Conservation (phyloP, 768 basidiomycete genomes). For the Tricholomella constricta region DNA sequence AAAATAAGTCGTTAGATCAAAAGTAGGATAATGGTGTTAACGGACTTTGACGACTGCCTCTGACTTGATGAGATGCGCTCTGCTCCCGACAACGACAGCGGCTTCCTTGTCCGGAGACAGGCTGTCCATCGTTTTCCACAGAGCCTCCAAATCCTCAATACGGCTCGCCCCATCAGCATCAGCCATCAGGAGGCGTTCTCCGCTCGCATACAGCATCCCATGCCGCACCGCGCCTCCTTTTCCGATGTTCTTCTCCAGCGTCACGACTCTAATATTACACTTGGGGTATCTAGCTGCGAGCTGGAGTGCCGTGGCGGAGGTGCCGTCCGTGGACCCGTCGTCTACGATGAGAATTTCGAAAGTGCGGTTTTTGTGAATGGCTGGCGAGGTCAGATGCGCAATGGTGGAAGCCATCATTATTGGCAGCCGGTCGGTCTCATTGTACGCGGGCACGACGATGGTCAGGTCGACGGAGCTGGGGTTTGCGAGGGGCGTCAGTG, state of each 20-base stretch:
- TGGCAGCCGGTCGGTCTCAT: constrained; percentile 83
- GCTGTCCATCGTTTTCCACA: constrained; percentile 76
- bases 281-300: constrained; percentile 59
- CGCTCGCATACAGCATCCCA: constrained; percentile 83
- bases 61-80: constrained; percentile 90
- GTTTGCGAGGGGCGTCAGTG: constrained; percentile 58
- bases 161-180: constrained; percentile 94
- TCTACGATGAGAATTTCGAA: constrained; percentile 89
- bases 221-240: constrained; percentile 95
- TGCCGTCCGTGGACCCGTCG: constrained; percentile 84
- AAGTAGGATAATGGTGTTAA: constrained; percentile 5
- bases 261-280: constrained; percentile 75
- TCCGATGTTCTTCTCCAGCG: constrained; percentile 77
- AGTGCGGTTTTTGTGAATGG: constrained; percentile 43
- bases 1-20: not conserved
- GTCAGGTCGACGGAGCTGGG: constrained; percentile 67
- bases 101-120: constrained; percentile 50
- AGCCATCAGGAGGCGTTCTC: constrained; percentile 81
- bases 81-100: constrained; percentile 80
- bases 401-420: constrained; percentile 81
- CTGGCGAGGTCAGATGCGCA: constrained; percentile 50
- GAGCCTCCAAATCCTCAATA: constrained; percentile 79
- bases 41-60: constrained; percentile 91
- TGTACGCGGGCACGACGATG: constrained; percentile 90
- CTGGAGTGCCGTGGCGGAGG: constrained; percentile 61